Evolutionary conservation across 2,329 filamentous ascomycete species (phyloP).

Genomic region (Allantophomopsis lycopodina): DNA sequence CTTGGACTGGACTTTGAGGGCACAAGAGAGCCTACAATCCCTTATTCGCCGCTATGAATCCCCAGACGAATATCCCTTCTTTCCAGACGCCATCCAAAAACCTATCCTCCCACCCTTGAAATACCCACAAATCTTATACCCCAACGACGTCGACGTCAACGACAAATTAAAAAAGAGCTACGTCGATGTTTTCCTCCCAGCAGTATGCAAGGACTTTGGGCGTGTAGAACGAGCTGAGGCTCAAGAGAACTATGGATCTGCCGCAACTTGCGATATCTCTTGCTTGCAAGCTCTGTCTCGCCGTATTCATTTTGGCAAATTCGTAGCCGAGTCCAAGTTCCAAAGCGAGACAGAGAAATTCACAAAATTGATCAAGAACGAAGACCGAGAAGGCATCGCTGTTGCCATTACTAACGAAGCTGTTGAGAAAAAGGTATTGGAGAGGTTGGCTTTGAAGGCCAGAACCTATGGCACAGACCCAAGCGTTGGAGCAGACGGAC

Average conservation of each 20-base stretch:
- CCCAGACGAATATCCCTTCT: constrained; percentile 96
- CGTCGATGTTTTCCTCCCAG: constrained; percentile 68
- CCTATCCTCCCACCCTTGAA: constrained; percentile 78
- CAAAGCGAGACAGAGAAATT: constrained; percentile 68
- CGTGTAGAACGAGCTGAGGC: constrained; percentile 69
- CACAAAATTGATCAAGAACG: constrained; percentile 67
- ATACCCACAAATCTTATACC: constrained; percentile 79
- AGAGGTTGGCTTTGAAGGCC: constrained; percentile 75
- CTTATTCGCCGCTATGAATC: constrained; percentile 89
- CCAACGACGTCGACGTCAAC: constrained; percentile 86
- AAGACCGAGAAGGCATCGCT: constrained; percentile 69
- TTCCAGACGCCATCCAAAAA: constrained; percentile 63
- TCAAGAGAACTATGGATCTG: constrained; percentile 89
- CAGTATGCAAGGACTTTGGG: constrained; percentile 67
- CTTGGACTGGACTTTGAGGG: constrained; percentile 84
- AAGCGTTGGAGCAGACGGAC: constrained; percentile 34
- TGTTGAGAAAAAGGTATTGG: constrained; percentile 85
- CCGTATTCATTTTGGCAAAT: constrained; percentile 95
- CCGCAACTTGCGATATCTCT: constrained; percentile 80
- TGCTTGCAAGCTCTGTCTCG: constrained; percentile 83
- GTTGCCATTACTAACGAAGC: constrained; percentile 79
- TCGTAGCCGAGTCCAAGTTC: constrained; percentile 95
- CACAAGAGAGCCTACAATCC: constrained; percentile 85
- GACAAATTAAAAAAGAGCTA: constrained; percentile 76
- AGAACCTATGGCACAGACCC: constrained; percentile 90